Evolutionary conservation across 2,329 filamentous ascomycete genomes (phyloP), one percentile per base, ranked within the genome.

Genomic region (Rutstroemia sp.): DNA sequence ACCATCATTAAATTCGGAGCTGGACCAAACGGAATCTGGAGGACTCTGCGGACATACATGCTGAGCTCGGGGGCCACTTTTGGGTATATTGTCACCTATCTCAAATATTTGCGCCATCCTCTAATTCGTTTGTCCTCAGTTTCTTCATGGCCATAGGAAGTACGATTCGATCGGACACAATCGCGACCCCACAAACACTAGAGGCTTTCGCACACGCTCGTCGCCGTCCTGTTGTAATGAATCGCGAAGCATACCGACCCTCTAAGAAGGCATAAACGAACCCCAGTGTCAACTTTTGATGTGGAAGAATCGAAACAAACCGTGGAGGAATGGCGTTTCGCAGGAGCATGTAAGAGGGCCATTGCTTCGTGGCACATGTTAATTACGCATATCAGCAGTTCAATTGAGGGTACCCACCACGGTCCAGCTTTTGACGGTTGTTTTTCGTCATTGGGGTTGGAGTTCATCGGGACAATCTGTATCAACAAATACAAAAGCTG

Each of bases 141-240:
- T 96, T 97, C 77, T 99, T 99, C 80, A 99, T 99, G 94, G 92
- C 90, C 57, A 96, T 99, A 66, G 94, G 94, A 65, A 96, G 90
- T 66, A 92, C 95, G 46, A 96, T 99, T 68, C 88, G 94, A 70
- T 92, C 90, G 59, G 94, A 99, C 66, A 85, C 66, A 6, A 60
- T 89, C 62, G 52, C 52, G 49, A 89, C 90, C 45, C 85, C 87
- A 39, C 85, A 88, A 66, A 78, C 86, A 58, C 79, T 84, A 64
- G 82, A 91, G 70, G 83, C 88, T 57, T 96, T 92, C 75, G 81
- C 83, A 64, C 82, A 83, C 71, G 85, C 88, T 51, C 84, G 86
- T 64, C 79, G 87, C 66, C 81, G 83, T 61, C 90, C 92, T 23
- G 83, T 92, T 67, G 83, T 95, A 61, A 77, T 82, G 63, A 62